Evolutionary conservation across 805 yeast species (phyloP), one percentile per base, ranked within the genome.

Genomic region (Yarrowia deformans): DNA sequence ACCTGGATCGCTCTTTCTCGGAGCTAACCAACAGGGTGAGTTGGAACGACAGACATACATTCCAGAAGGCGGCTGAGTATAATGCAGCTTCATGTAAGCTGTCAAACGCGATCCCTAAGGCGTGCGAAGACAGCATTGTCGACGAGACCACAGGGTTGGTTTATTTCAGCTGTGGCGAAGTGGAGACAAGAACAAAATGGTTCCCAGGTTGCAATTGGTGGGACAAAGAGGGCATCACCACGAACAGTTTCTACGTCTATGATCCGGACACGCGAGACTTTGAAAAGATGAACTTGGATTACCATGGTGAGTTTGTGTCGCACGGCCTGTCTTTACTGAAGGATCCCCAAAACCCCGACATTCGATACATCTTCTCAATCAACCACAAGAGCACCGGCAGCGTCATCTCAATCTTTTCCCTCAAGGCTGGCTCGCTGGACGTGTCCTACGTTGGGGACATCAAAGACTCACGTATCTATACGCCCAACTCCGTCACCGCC

Each of bases 151-250:
- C 63, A 16, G 63, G 63, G 16, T 23, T 56, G 35, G 63, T 56
- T 3, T 56, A 56, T 12, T 56, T 56, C 48, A 10, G 39, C 34
- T 56, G 63, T 18, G 63, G 63, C 3, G 37, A 56, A 6, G 10
- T 14, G 23, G 48, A 29, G 4, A 40, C 29, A 29, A 35, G 63
- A 29, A 56, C 63, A 10, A 56, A 42, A 42, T 56, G 63, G 63
- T 56, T 56, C 48, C 63, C 63, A 1, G 63, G 63, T 3, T 56
- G 63, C 48, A 56, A 56, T 29, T 56, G 63, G 63, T 56, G 63
- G 63, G 63, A 56, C 16, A 29, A 42, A 16, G 63, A 29, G 34
- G 63, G 48, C 7, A 14, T 42, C 12, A 29, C 63, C 10, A 56
- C 63, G 3, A 56, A 56, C 42, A 56, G 48, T 48, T 40, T 56